Evolutionary conservation across 805 yeast species (phyloP).

Genomic region (Hanseniaspora vineae): DNA sequence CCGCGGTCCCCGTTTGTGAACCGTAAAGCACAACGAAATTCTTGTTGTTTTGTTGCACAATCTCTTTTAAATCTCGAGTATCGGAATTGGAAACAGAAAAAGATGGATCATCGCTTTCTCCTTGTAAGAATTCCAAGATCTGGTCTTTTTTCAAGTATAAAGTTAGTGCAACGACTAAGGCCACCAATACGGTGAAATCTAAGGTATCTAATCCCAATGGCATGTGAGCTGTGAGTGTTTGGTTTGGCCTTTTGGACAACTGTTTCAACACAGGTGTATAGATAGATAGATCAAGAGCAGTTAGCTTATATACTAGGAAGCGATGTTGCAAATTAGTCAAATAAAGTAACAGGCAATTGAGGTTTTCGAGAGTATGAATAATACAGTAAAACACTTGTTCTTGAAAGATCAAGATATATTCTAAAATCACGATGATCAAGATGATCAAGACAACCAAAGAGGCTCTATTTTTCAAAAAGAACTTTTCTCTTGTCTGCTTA

Average conservation of each 20-base stretch:
- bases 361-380: too few species aligned
- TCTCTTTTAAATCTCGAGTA: constrained; percentile 46
- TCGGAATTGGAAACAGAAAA: constrained; percentile 25
- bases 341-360: too few species aligned
- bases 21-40: constrained; percentile 76
- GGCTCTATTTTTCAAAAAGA: too few species aligned
- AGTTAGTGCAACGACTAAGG: constrained; percentile 49
- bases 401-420: too few species aligned
- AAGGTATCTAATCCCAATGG: constrained; percentile 48
- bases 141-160: constrained; percentile 57
- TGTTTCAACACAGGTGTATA: not conserved
- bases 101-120: constrained; percentile 24
- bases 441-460: too few species aligned
- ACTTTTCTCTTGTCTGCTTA: too few species aligned
- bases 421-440: too few species aligned
- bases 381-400: too few species aligned
- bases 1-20: constrained; percentile 98
- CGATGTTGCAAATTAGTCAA: too few species aligned
- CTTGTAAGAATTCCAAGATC: constrained; percentile 22
- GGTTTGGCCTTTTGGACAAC: not conserved
- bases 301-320: too few species aligned
- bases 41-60: constrained; percentile 49
- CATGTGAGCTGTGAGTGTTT: not conserved
- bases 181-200: constrained; percentile 56
- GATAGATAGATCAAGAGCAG: too few species aligned